Evolutionary conservation across 805 yeast species (phyloP).

Genomic region (Kodamaea lidongshanica): DNA sequence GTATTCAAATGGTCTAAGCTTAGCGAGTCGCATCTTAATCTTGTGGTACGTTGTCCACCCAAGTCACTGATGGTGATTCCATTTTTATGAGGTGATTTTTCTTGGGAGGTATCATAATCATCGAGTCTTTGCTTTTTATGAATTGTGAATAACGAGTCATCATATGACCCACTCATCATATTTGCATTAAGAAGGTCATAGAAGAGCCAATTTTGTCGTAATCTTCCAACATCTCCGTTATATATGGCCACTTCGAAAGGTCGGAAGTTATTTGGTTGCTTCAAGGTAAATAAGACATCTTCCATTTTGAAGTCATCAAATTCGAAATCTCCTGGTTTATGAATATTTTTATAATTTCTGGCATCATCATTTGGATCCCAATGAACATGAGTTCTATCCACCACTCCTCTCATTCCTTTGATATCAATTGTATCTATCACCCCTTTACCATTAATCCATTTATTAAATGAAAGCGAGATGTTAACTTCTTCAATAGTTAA

Average conservation of each 20-base stretch:
- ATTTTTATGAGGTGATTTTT: too few species aligned
- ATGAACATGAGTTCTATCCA: slow-evolving; percentile 80
- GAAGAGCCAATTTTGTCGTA: slow-evolving; percentile 90
- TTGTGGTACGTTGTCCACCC: slow-evolving; percentile 45
- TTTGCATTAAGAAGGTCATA: slow-evolving; percentile 82
- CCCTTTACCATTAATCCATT: slow-evolving; percentile 89
- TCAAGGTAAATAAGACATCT: slow-evolving; percentile 75
- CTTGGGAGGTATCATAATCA: slow-evolving; percentile 38
- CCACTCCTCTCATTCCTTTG: slow-evolving; percentile 84
- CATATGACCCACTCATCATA: slow-evolving; percentile 84
- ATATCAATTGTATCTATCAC: slow-evolving; percentile 70
- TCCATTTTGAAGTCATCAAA: slow-evolving; percentile 75
- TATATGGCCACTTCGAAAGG: slow-evolving; percentile 86
- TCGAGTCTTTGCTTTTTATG: slow-evolving; percentile 65
- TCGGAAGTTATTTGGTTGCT: slow-evolving; percentile 75
- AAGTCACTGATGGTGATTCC: slow-evolving; percentile 5
- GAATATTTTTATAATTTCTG: slow-evolving; percentile 64
- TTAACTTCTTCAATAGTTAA: slow-evolving; percentile 80
- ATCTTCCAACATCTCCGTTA: slow-evolving; percentile 69
- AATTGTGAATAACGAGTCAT: slow-evolving; percentile 85
- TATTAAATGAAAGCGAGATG: slow-evolving; percentile 70
- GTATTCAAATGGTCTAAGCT: slow-evolving; percentile 84
- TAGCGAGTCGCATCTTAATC: slow-evolving; percentile 79
- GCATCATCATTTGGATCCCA: slow-evolving; percentile 85
- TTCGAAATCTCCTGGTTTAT: slow-evolving; percentile 88